Conservation (phyloP, 345 rosid species). For the Citrus unshiu region DNA sequence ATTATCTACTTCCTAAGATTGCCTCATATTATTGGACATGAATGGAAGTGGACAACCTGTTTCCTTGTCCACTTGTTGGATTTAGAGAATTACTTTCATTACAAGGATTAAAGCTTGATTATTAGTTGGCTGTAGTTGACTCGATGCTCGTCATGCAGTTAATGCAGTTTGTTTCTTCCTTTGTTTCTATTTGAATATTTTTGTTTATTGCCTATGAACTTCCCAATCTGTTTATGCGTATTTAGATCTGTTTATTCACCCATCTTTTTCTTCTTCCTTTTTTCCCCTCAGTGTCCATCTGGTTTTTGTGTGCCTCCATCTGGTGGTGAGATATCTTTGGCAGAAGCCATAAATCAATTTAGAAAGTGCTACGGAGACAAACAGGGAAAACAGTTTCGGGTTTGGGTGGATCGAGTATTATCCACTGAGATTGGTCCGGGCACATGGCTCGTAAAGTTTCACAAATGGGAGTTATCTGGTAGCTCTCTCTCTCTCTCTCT, state of each 20-base stretch:
- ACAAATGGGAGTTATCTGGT: conserved; percentile 81
- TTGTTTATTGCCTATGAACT: conserved; percentile 1
- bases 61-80: neutral
- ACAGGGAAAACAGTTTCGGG: conserved; percentile 63
- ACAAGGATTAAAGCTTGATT: neutral
- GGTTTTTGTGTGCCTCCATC: conserved; percentile 69
- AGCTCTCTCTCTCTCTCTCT: conserved; percentile 14
- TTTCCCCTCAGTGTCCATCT: conserved; percentile 42
- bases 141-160: neutral
- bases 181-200: neutral
- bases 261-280: neutral
- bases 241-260: neutral
- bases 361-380: conserved; percentile 65
- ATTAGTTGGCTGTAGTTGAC: neutral
- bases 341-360: conserved; percentile 46
- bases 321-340: conserved; percentile 60
- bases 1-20: neutral
- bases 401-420: conserved; percentile 80
- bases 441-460: conserved; percentile 69
- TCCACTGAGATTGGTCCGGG: conserved; percentile 52
- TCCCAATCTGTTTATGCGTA: neutral
- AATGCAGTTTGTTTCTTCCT: neutral
- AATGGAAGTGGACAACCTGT: neutral
- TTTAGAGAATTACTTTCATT: neutral
- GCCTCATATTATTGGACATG: neutral